A percentile compares a stretch with the other conserved stretches of the same genome.
These are phyloP conservation scores for Rhodofomes roseus DNA, from an alignment of 1,284 basidiomycete species.

Conservation along the genomic window DNA sequence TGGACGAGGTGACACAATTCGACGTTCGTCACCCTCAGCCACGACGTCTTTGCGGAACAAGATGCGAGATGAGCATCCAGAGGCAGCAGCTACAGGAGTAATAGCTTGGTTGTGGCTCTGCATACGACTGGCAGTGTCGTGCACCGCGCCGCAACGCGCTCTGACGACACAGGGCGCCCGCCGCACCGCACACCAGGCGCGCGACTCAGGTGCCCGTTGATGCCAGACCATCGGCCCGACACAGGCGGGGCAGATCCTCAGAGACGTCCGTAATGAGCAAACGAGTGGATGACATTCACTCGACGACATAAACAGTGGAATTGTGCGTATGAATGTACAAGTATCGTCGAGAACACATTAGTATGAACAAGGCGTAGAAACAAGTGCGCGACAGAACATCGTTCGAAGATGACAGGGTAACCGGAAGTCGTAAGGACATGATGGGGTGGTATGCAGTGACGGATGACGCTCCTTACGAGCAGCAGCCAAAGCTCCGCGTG, in stretches of 20 bases:
- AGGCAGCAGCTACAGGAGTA: background rate
- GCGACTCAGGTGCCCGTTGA: background rate
- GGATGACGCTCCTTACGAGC: constrained; percentile 54
- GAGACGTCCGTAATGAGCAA: background rate
- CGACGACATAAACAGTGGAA: constrained; percentile 12
- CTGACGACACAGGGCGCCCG: background rate
- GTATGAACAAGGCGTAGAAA: constrained; percentile 11
- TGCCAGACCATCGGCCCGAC: background rate
- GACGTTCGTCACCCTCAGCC: background rate
- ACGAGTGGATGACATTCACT: background rate
- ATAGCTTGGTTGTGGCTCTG: background rate
- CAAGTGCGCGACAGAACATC: constrained; percentile 3
- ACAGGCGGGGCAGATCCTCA: background rate
- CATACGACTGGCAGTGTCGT: background rate
- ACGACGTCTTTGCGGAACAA: background rate
- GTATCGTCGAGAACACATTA: constrained; percentile 22
- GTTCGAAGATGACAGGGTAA: constrained; percentile 22
- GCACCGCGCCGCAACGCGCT: background rate
- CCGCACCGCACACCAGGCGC: too few relatives aligned
- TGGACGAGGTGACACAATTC: background rate
- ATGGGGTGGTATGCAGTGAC: constrained; percentile 7
- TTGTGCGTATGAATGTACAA: constrained; percentile 23
- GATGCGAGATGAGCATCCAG: background rate
- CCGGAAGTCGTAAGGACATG: constrained; percentile 17
- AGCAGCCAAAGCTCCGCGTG: constrained; percentile 91